Conservation (phyloP, 176 grass and related monocot genomes). For the Triticum turgidum region DNA sequence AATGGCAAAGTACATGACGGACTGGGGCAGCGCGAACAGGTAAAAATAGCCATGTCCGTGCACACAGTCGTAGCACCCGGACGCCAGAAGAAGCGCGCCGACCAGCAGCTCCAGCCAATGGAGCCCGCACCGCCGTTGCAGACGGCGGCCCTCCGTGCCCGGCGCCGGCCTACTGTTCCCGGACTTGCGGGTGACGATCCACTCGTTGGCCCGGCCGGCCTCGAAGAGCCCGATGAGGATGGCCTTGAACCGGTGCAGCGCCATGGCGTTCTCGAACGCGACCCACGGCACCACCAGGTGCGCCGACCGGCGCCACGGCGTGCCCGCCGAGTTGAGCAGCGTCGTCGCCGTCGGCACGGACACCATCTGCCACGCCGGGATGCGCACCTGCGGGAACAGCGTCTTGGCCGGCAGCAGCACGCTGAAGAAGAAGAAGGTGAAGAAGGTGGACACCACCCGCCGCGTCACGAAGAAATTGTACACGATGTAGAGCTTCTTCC, state of each 20-base stretch:
- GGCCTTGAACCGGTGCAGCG: constrained; percentile 67
- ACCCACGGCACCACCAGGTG: constrained; percentile 53
- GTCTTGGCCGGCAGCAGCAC: constrained; percentile 45
- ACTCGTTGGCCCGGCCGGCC: constrained; percentile 72
- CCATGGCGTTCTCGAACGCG: constrained; percentile 83
- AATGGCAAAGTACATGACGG: constrained; percentile 54
- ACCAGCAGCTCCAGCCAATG: constrained; percentile 46
- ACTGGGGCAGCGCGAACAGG: constrained; percentile 61
- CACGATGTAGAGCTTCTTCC: constrained; percentile 64
- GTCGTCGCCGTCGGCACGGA: constrained; percentile 43
- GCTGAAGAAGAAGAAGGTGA: constrained; percentile 72
- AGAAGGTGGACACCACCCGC: constrained; percentile 44
- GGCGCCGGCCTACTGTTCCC: constrained; percentile 8
- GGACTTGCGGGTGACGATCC: constrained; percentile 78
- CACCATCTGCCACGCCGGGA: constrained; percentile 49
- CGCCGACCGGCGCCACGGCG: constrained; percentile 58
- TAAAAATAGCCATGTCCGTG: constrained; percentile 51
- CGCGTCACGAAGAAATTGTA: constrained; percentile 70
- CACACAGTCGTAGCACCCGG: constrained; percentile 47
- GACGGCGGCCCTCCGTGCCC: too few relatives aligned
- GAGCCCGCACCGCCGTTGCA: constrained; percentile 26
- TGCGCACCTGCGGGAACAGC: constrained; percentile 50
- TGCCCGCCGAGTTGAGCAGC: constrained; percentile 59
- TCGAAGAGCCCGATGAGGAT: constrained; percentile 59
- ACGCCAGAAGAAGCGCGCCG: constrained; percentile 38